Conservation (phyloP, 1,139 yeast species). For the Taphrina deformans region DNA sequence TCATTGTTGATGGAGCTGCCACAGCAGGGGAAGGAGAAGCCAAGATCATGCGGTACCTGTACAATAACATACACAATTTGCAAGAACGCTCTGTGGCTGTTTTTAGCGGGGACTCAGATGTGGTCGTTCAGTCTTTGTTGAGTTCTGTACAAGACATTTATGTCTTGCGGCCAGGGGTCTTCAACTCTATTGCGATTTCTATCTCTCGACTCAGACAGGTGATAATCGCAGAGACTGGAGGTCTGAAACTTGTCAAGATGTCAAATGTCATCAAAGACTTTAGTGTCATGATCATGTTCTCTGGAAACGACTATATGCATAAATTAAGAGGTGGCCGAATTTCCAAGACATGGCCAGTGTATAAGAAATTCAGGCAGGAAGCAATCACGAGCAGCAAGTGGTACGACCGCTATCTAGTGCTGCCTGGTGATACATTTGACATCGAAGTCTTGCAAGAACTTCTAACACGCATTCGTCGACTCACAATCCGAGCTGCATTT, state of each 20-base stretch:
- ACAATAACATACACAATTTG: background rate
- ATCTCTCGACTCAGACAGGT: background rate
- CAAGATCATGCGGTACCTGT: conserved; percentile 19
- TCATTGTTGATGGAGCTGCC: conserved; percentile 27
- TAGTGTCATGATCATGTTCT: conserved; percentile 7
- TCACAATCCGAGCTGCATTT: background rate
- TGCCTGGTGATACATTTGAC: background rate
- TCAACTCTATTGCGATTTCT: background rate
- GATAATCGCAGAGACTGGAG: background rate
- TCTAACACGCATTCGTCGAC: conserved; percentile 8
- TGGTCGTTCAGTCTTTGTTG: conserved; percentile 21
- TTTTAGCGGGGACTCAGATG: conserved; percentile 29
- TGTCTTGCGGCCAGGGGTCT: conserved; percentile 8
- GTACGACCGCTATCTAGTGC: background rate
- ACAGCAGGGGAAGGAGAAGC: conserved; percentile 32
- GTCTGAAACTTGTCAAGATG: background rate
- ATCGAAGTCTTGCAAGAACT: conserved; percentile 18
- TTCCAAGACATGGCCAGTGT: conserved; percentile 27
- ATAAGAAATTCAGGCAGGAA: conserved; percentile 8
- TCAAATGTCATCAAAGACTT: conserved; percentile 11
- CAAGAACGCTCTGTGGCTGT: conserved; percentile 4
- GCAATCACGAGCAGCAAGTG: background rate
- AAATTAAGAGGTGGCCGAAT: conserved; percentile 21
- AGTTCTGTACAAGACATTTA: conserved; percentile 2
- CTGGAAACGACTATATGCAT: conserved; percentile 24